Base-by-base conservation (phyloP, 768 basidiomycete genomes). In the Austroboletus eburneus region DNA sequence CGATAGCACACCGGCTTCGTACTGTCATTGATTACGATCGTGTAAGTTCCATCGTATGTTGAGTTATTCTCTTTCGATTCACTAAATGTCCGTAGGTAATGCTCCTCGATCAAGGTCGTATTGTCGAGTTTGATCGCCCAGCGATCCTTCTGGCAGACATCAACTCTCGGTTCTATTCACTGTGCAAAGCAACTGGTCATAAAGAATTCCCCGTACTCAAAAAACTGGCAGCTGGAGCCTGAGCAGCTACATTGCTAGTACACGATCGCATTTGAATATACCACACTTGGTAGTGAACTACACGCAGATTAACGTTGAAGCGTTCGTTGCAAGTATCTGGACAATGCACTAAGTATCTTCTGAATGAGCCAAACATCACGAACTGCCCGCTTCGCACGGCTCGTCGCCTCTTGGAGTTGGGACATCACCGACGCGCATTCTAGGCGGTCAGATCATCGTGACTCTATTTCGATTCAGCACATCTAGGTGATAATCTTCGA, bases 11-110 rank as follows among this genome's bases (percentile, higher is more conserved):
- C 67, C 78, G 84, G 9, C 70, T 88, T 45, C 75, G 83, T 4
- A 87, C 85, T 3, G 83, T 87, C 40, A 89, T 92, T 45, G 88
- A 91, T 57, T 92, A 91, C 54, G 84, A 91, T 62, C 76, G 83
- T 54, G 86, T 85, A 67, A 48, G 83, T 70, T 18, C 12, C 8
- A 39, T 42, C 18, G 2, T 23, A 35, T n/a, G 38, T 24, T 35
- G 17, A 8, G 50, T 55, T 17, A 13, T 6, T 57, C 21, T 29
- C 41, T 43, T 27, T n/a, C 18, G 4, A 30, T 18, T 62, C 17
- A 58, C 39, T 2, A 4, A 18, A 27, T 30, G 12, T 33, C 39
- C 20, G 7, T 36, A 88, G 87, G 80, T 89, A 35, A 79, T 88
- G 78, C 68, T 89, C 7, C 72, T 92, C 21, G 88, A 91, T 39